Conservation (phyloP, 1,284 basidiomycete genomes). For the Laetiporus sulphureus region DNA sequence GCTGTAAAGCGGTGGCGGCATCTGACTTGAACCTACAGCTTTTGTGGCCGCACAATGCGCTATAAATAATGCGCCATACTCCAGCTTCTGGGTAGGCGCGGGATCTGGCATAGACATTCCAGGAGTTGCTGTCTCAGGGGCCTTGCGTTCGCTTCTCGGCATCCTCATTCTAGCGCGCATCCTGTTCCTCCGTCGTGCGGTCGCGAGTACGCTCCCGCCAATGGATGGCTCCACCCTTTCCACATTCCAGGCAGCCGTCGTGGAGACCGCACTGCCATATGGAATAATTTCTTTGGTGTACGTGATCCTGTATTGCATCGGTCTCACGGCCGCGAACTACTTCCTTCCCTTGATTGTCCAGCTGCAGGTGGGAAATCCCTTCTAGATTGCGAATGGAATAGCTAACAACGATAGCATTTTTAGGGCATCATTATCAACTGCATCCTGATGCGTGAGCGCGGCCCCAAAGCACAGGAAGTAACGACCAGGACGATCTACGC, state of each 20-base stretch:
- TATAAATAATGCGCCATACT: background rate
- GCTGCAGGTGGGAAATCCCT: no score
- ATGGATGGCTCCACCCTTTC: background rate
- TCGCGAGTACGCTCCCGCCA: background rate
- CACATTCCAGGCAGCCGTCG: background rate
- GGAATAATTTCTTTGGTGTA: slow-evolving; percentile 1
- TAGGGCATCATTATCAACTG: no score
- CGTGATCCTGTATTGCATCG: background rate
- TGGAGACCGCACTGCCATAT: slow-evolving; percentile 2
- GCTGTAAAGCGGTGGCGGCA: background rate
- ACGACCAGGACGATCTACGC: no score
- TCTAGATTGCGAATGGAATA: no score
- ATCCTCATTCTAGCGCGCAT: background rate
- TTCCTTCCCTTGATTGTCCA: background rate
- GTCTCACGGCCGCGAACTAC: background rate
- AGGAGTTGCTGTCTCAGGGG: no score
- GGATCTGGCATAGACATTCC: background rate
- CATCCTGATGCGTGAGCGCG: no score
- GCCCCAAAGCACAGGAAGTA: no score
- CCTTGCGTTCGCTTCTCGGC: background rate
- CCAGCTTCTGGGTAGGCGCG: background rate
- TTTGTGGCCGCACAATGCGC: background rate
- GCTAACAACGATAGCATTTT: no score
- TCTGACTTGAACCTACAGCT: background rate
- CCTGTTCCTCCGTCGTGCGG: background rate